Conservation (phyloP, 495 filamentous ascomycete genomes). For the Aspergillus wentii region DNA sequence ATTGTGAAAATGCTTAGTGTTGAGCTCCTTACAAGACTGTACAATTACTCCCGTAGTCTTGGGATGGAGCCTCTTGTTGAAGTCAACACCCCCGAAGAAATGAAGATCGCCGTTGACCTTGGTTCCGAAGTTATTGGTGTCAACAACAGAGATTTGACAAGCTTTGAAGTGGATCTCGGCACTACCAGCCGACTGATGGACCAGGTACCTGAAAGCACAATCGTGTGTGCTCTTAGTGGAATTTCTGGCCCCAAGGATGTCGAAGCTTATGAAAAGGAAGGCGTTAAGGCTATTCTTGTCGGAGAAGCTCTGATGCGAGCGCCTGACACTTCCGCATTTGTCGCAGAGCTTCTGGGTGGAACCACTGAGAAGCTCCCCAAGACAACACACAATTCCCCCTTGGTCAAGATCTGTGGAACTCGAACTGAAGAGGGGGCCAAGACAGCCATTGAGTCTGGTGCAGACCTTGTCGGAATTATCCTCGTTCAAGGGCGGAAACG, state of each 20-base stretch:
- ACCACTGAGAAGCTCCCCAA: conserved; percentile 19
- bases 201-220: conserved; percentile 77
- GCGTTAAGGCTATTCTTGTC: conserved; percentile 88
- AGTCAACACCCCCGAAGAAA: conserved; percentile 91
- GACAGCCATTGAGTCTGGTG: conserved; percentile 79
- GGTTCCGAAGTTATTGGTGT: conserved; percentile 95
- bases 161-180: conserved; percentile 91
- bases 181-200: conserved; percentile 89
- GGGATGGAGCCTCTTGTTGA: conserved; percentile 98
- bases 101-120: conserved; percentile 78
- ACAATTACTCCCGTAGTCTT: conserved; percentile 79
- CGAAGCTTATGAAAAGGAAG: conserved; percentile 77
- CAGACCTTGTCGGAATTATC: conserved; percentile 91
- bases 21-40: conserved; percentile 70
- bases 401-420: conserved; percentile 98
- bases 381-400: conserved; percentile 29
- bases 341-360: conserved; percentile 71
- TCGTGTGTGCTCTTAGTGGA: conserved; percentile 91
- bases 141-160: conserved; percentile 94
- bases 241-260: conserved; percentile 92
- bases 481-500: conserved; percentile 76
- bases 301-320: conserved; percentile 96
- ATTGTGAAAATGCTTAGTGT: conserved; percentile 97
- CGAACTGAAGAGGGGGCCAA: conserved; percentile 74
- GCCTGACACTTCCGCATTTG: conserved; percentile 70